Percentiles rank a stretch among this genome's conserved stretches.
Evolutionary conservation across 768 basidiomycete genomes (phyloP).

Genomic region (Russula ochroleuca): DNA sequence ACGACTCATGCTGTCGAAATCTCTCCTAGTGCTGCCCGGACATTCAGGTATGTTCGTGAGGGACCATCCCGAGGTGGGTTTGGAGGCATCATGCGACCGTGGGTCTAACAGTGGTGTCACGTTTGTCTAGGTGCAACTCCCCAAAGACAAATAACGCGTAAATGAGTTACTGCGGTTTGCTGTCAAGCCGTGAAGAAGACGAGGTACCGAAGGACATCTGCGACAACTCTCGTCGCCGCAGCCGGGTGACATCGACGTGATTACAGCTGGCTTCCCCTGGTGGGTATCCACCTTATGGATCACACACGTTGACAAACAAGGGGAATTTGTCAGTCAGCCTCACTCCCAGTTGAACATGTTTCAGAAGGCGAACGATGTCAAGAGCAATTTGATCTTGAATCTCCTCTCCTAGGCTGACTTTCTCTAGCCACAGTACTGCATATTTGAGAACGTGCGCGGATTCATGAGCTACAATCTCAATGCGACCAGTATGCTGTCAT

Average conservation of each 20-base stretch:
- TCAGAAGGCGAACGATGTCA: conserved; percentile 58
- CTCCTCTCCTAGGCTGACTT: conserved; percentile 45
- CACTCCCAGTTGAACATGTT: conserved; percentile 73
- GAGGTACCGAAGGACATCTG: conserved; percentile 42
- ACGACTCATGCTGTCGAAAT: conserved; percentile 68
- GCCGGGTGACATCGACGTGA: conserved; percentile 53
- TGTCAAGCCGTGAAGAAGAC: conserved; percentile 40
- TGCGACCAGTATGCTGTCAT: conserved; percentile 41
- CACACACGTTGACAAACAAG: background rate
- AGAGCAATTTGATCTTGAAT: conserved; percentile 65
- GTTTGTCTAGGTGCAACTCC: conserved; percentile 46
- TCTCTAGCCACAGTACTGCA: conserved; percentile 40
- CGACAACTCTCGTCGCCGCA: conserved; percentile 40
- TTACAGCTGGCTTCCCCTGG: conserved; percentile 78
- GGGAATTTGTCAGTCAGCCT: conserved; percentile 51
- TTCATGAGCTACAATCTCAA: conserved; percentile 42
- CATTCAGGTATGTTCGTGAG: conserved; percentile 47
- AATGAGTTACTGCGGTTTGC: conserved; percentile 58
- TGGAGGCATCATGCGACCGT: background rate
- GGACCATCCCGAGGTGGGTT: no score
- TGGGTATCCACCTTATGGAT: conserved; percentile 29
- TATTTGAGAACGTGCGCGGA: conserved; percentile 49
- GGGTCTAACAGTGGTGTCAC: conserved; percentile 7
- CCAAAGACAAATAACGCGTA: conserved; percentile 54
- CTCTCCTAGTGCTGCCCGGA: conserved; percentile 67